Evolutionary conservation across 257 asterid genomes (phyloP).

Genomic region (Galeopsis tetrahit): DNA sequence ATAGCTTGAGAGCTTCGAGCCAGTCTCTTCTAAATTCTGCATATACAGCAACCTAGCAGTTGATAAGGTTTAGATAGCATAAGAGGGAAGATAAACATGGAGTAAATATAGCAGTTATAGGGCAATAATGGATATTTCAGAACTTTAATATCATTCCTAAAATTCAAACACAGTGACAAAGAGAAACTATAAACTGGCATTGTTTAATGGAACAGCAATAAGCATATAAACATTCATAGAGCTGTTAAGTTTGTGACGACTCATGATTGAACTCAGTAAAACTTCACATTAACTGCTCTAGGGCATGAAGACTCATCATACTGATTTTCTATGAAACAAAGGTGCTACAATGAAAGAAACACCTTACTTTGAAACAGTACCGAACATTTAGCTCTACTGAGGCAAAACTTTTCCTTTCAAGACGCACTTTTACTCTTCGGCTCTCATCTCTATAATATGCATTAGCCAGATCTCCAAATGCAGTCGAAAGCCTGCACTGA

Average conservation of each 20-base stretch:
- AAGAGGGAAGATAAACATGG: constrained; percentile 37
- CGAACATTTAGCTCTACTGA: constrained; percentile 83
- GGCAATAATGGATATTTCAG: constrained; percentile 6
- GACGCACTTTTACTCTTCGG: constrained; percentile 72
- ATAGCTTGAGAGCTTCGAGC: constrained; percentile 86
- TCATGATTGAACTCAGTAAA: constrained; percentile 29
- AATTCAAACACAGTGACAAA: constrained; percentile 18
- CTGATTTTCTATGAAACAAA: constrained; percentile 9
- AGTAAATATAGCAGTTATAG: constrained; percentile 25
- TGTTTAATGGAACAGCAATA: constrained; percentile 1
- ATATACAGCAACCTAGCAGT: constrained; percentile 94
- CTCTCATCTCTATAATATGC: constrained; percentile 89
- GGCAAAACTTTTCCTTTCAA: constrained; percentile 72
- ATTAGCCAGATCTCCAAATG: constrained; percentile 74
- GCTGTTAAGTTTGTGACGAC: constrained; percentile 9
- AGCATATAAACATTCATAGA: constrained; percentile 21
- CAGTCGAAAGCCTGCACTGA: constrained; percentile 67
- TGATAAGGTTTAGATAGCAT: constrained; percentile 53
- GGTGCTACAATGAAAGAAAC: constrained; percentile 29
- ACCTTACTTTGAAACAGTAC: constrained; percentile 84
- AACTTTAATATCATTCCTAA: constrained; percentile 8
- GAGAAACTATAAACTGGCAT: constrained; percentile 24
- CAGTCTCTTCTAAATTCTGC: constrained; percentile 98
- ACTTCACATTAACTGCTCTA: constrained; percentile 21
- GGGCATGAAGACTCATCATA: constrained; percentile 13